Conservation (phyloP, 352 stramenopile species). For the Pythium insidiosum region DNA sequence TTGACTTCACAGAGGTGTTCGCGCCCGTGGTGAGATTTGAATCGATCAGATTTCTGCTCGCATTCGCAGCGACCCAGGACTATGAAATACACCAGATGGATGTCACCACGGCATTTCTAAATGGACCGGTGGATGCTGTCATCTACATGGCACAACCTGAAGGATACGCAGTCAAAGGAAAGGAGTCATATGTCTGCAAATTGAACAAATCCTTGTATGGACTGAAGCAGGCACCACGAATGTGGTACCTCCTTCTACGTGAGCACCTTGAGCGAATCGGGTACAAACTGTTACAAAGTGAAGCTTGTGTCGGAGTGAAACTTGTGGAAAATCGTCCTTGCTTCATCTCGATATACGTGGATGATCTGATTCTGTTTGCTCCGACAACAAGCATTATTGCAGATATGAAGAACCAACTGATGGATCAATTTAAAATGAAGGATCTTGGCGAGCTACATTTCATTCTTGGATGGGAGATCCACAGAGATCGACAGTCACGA, state of each 20-base stretch:
- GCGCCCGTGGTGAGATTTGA: no score
- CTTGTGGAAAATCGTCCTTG: constrained; percentile 5
- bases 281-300: constrained; percentile 8
- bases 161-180: constrained; percentile 4
- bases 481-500: neutral
- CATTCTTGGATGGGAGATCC: constrained; percentile 18
- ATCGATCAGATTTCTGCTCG: no score
- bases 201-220: constrained; percentile 14
- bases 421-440: constrained; percentile 11
- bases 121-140: constrained; percentile 10
- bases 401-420: constrained; percentile 9
- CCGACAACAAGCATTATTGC: constrained; percentile 5
- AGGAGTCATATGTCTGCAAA: constrained; percentile 9
- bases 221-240: constrained; percentile 14
- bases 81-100: no score
- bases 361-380: constrained; percentile 18
- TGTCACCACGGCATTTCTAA: no score
- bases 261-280: constrained; percentile 6
- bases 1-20: no score
- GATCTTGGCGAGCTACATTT: constrained; percentile 12
- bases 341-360: constrained; percentile 18
- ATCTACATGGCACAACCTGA: constrained; percentile 16
- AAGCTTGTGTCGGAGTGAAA: constrained; percentile 16
- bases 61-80: no score
- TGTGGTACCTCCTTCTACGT: constrained; percentile 15